phyloP scores from a whole-genome alignment of 176 grass and related monocot species.

The Oryza punctata region DNA sequence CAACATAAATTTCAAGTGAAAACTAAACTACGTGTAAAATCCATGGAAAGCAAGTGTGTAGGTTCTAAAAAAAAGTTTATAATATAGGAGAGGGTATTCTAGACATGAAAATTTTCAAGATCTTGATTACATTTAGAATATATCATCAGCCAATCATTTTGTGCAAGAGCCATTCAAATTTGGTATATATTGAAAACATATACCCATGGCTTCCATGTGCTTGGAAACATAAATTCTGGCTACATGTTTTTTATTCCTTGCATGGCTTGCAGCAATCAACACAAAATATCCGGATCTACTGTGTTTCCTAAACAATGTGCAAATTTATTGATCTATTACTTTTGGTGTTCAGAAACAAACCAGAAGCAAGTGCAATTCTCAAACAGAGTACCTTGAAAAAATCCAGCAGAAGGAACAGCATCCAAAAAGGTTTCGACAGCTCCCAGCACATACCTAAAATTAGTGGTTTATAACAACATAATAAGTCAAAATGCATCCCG shows the following conservation, averaged over 20 bases:
- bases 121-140: neutral
- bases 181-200: neutral
- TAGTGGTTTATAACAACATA: neutral
- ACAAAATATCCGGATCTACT: neutral
- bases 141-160: neutral
- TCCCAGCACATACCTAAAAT: constrained; percentile 91
- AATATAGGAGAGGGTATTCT: neutral
- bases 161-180: neutral
- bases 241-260: neutral
- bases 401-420: constrained; percentile 81
- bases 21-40: neutral
- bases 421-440: constrained; percentile 98
- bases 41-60: neutral
- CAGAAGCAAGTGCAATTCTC: neutral
- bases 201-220: neutral
- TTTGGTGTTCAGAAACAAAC: neutral
- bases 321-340: neutral
- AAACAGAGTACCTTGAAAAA: constrained; percentile 72
- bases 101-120: neutral
- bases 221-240: neutral
- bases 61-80: neutral
- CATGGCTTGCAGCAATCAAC: neutral
- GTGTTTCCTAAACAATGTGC: neutral
- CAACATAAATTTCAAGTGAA: neutral
- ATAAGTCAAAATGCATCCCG: neutral